These are phyloP conservation scores for Kalanchoe fedtschenkoi DNA, from an alignment of 164 flowering plant genomes.

Conservation along the genomic window DNA sequence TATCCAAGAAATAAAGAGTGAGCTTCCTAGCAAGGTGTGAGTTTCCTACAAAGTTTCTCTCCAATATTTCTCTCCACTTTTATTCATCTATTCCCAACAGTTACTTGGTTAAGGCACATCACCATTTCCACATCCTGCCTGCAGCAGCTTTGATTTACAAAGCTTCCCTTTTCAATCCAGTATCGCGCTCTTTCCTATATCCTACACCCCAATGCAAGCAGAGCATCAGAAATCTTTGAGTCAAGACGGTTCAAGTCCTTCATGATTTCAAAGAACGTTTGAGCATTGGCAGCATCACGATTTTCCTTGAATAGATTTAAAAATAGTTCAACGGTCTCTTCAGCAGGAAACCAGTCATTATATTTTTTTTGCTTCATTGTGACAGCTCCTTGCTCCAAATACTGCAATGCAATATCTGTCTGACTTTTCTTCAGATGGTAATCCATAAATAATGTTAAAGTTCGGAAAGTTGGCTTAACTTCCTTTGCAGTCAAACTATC, in stretches of 20 bases:
- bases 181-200: background rate
- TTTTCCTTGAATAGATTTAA: slow-evolving; percentile 17
- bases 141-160: background rate
- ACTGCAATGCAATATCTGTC: slow-evolving; percentile 21
- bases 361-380: background rate
- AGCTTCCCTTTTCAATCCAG: background rate
- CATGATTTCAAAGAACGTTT: slow-evolving; percentile 16
- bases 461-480: slow-evolving; percentile 11
- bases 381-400: slow-evolving; percentile 17
- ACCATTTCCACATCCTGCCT: too few species aligned
- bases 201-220: slow-evolving; percentile 8
- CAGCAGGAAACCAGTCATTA: slow-evolving; percentile 13
- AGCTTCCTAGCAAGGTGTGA: too few species aligned
- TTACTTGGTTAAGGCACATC: too few species aligned
- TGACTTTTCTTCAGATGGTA: slow-evolving; percentile 18
- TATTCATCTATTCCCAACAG: too few species aligned
- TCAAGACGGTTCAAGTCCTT: slow-evolving; percentile 17
- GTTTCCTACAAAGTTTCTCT: too few species aligned
- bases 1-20: too few species aligned
- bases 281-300: slow-evolving; percentile 16
- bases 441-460: slow-evolving; percentile 17
- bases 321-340: slow-evolving; percentile 12
- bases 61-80: too few species aligned
- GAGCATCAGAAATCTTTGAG: background rate
- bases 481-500: slow-evolving; percentile 13